Evolutionary conservation across 371 early-diverging fungal species (phyloP), one percentile per base, ranked within the genome.

Genomic region (Mortierella sp.): DNA sequence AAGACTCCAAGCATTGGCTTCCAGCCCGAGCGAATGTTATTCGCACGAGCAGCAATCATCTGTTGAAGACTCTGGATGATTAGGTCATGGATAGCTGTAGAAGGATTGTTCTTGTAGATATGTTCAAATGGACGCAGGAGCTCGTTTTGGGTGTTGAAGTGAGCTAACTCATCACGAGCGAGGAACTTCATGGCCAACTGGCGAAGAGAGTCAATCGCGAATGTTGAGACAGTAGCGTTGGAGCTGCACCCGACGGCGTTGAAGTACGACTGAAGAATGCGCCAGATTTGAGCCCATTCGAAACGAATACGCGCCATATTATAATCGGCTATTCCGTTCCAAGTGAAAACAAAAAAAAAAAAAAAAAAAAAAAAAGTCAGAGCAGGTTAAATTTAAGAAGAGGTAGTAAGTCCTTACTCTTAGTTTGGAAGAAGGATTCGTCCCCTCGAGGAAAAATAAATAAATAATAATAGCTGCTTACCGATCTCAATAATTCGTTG

Each of bases 201-300:
- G 23, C 93, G 86, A 26, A 93, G 70, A 2, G 89, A 85, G 69
- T 93, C 93, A 51, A 93, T 88, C 15, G 92, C 92, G 80, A 90
- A 90, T 0, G 86, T 87, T 1, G 92, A 86, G 12, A 92, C 81
- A 7, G 65, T 84, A 15, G 74, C 51, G 68, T 86, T 86, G 11
- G 87, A 83, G 62, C 90, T 89, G 67, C 85, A 85, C 15, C 86
- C 92, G 26, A 91, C 88, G 0, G 84, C 82, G 57, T 85, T 85
- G 80, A 93, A 93, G 77, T 92, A 85, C 2, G 87, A 87, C 60
- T 89, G 90, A 16, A 93, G 79, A 53, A 91, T 81, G 30, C 84
- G 81, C 91, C 92, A 93, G 53, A 92, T 90, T 66, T 91, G 90
- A 7, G 87, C 84, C 90, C 91, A 93, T 75, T 92, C 92, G 75